Evolutionary conservation across 116 monocot genomes (phyloP), one percentile per base, ranked within the genome.

Genomic region (Trichopus zeylanicus): DNA sequence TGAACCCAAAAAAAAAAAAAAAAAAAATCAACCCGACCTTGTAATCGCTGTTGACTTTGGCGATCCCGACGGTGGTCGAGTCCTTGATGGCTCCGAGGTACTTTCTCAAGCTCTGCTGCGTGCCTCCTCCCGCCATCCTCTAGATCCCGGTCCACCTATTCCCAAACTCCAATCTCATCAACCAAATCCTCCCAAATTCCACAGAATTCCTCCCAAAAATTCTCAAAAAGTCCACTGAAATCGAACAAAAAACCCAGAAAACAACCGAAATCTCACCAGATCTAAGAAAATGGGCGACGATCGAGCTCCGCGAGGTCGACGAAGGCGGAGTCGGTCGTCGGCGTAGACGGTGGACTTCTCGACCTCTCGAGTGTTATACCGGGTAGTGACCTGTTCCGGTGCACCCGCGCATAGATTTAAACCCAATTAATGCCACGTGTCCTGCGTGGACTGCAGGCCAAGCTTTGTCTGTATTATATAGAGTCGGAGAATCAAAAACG

Each of bases 11-110:
- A 3, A 42, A 42, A 42, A 33, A 42, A 42, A 15, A 42, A 42
- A 42, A 42, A 42, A 18, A n/a, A n/a, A n/a, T n/a, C n/a, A n/a
- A 42, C 4, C 42, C 42, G 5, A 83, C 85, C 85, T 85, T 85
- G 51, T 80, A 80, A 51, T 80, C 76, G 52, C 85, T 85, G 53
- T 80, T 80, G 42, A 85, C 80, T 71, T 77, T 85, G 55, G 76
- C 85, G 46, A 85, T 59, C 39, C 79, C 67, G 30, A 85, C 85
- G 47, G 72, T 72, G 23, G 85, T 85, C 31, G 80, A 53, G 53
- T 85, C 85, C 62, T 85, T 80, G 19, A 85, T 42, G 19, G 80
- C 84, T 38, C 84, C 84, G 56, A 85, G 63, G 48, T 73, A 73
- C 70, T 79, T 85, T 59, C 84, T 75, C 21, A 79, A 59, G 60